A percentile compares a stretch with the other conserved stretches of the same genome.
Evolutionary conservation across 116 monocot genomes (phyloP).

Genomic region (Posidonia oceanica): DNA sequence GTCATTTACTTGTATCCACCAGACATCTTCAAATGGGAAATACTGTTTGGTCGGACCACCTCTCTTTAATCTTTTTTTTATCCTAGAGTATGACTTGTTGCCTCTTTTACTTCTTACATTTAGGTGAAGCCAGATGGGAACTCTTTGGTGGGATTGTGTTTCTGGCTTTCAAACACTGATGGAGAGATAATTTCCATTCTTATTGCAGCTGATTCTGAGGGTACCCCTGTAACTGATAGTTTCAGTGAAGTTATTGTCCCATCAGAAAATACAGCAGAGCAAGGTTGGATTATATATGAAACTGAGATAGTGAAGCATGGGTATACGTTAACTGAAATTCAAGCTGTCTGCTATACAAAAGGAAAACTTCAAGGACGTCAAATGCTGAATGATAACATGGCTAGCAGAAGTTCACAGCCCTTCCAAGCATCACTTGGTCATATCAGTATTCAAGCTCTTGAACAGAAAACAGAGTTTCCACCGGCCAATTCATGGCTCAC

Average conservation of each 20-base stretch:
- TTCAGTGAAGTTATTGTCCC: background rate
- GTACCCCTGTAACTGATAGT: background rate
- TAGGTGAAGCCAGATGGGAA: constrained; percentile 7
- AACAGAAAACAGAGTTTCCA: constrained; percentile 7
- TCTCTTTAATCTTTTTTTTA: too few relatives aligned
- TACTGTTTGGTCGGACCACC: too few relatives aligned
- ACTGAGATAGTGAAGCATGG: background rate
- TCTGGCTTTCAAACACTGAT: background rate
- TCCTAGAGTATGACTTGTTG: background rate
- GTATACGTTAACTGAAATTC: constrained; percentile 7
- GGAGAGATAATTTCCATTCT: background rate
- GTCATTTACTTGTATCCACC: too few relatives aligned
- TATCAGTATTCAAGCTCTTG: constrained; percentile 6
- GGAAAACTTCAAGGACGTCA: background rate
- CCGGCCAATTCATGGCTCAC: constrained; percentile 5
- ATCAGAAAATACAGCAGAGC: background rate
- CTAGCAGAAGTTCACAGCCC: background rate
- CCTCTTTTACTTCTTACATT: background rate
- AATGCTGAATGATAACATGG: background rate
- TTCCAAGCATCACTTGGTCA: constrained; percentile 11
- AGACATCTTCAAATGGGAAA: too few relatives aligned
- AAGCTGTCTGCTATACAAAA: constrained; percentile 6
- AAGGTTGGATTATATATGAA: constrained; percentile 1
- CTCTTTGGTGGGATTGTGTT: constrained; percentile 5
- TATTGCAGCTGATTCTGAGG: background rate